Evolutionary conservation across 176 grass and related monocot genomes (phyloP).

Genomic region (Guadua angustifolia): DNA sequence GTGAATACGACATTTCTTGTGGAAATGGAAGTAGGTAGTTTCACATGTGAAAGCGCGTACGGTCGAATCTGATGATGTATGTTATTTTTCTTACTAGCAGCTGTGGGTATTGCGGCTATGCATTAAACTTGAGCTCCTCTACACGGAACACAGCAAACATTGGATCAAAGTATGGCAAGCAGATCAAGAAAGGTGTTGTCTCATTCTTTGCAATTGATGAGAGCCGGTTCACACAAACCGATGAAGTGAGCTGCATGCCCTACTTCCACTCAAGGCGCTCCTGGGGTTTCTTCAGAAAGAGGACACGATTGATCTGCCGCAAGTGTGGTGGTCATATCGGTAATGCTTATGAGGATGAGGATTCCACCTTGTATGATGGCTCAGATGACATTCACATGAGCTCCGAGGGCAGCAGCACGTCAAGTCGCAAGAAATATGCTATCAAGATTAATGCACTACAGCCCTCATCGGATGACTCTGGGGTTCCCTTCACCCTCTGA

Average conservation of each 20-base stretch:
- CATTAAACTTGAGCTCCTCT: constrained; percentile 73
- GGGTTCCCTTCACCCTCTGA: constrained; percentile 37
- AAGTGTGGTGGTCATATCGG: constrained; percentile 59
- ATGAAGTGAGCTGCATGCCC: constrained; percentile 65
- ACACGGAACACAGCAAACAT: constrained; percentile 64
- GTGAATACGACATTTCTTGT: not conserved
- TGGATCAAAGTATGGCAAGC: constrained; percentile 69
- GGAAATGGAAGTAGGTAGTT: not conserved
- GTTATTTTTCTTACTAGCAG: constrained; percentile 31
- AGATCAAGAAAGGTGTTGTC: constrained; percentile 69
- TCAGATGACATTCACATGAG: constrained; percentile 27
- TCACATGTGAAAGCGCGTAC: not conserved
- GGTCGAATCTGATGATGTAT: not conserved
- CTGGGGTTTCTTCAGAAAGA: constrained; percentile 64
- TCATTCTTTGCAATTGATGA: constrained; percentile 60
- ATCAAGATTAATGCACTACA: constrained; percentile 70
- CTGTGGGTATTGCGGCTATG: constrained; percentile 67
- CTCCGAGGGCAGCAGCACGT: constrained; percentile 26
- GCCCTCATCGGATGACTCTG: constrained; percentile 48
- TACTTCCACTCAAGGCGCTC: constrained; percentile 59
- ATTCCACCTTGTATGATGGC: constrained; percentile 31
- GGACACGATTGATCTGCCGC: constrained; percentile 59
- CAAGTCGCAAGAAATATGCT: constrained; percentile 58
- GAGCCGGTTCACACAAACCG: constrained; percentile 58
- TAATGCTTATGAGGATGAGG: constrained; percentile 52